A percentile compares a stretch with the other conserved stretches of the same genome.
phyloP scores from a whole-genome alignment of 2,329 filamentous ascomycete genomes.

The Amauroascus niger region DNA sequence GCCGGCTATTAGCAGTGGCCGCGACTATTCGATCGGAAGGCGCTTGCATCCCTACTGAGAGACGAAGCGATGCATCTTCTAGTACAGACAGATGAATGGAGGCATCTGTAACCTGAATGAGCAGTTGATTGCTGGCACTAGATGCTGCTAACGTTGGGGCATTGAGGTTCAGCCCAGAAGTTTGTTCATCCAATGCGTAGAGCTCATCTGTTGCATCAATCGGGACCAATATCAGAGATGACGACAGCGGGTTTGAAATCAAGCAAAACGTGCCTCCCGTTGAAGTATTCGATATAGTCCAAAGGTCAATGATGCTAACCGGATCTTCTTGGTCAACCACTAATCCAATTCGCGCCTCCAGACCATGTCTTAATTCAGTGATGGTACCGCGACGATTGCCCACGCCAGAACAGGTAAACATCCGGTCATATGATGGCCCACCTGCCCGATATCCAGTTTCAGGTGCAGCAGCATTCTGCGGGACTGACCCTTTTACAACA shows the following conservation, averaged over 20 bases:
- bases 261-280: slow-evolving; percentile 32
- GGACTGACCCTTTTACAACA: slow-evolving; percentile 23
- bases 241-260: slow-evolving; percentile 35
- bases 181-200: slow-evolving; percentile 31
- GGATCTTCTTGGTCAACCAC: slow-evolving; percentile 34
- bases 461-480: slow-evolving; percentile 12
- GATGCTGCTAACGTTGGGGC: slow-evolving; percentile 38
- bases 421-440: slow-evolving; percentile 40
- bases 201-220: slow-evolving; percentile 32
- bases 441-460: slow-evolving; percentile 13
- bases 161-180: slow-evolving; percentile 34
- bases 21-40: slow-evolving; percentile 22
- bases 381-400: slow-evolving; percentile 51
- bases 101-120: slow-evolving; percentile 37
- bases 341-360: slow-evolving; percentile 56
- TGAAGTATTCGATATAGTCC: slow-evolving; percentile 32
- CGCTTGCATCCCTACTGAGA: slow-evolving; percentile 20
- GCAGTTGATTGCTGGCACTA: slow-evolving; percentile 25
- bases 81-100: slow-evolving; percentile 28
- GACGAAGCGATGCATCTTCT: slow-evolving; percentile 18
- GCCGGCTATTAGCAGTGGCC: slow-evolving; percentile 25
- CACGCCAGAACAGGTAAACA: slow-evolving; percentile 60
- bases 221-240: slow-evolving; percentile 32
- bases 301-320: slow-evolving; percentile 35
- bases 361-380: slow-evolving; percentile 58